Base-by-base conservation (phyloP, 2,329 filamentous ascomycete species). In the Tolypocladium cylindrosporum region DNA sequence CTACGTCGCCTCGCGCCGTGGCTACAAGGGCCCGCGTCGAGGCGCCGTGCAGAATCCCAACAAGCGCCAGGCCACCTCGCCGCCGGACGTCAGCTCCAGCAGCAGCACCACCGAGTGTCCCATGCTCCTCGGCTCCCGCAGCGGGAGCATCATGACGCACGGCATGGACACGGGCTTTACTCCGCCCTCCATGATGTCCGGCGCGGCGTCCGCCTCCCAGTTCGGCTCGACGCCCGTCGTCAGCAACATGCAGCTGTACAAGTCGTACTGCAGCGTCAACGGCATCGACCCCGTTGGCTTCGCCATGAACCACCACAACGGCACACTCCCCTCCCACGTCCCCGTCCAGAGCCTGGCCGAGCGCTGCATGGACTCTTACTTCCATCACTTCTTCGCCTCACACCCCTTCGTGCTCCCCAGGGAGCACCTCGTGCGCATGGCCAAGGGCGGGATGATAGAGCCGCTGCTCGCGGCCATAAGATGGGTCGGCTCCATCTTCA, bases 1-100 rank as follows among this genome's bases (percentile, higher is more conserved):
- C 66, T 91, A 90, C 68, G 83, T 90, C 54, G 84, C 87, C 51
- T 91, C 88, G 43, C 84, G 88, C 50, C 82, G 89, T 60, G 89
- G 89, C 37, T 90, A 89, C 74, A 90, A 88, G 71, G 86, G 87
- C 16, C 68, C 72, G 61, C 64, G 72, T 62, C 62, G 72, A 74
- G 70, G 66, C 21, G 62, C 68, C n/a, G 63, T 70, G 8, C 71
- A 70, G 59, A 81, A 76, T 64, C 74, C 75, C 11, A 77, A 77
- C 67, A 83, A 81, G 68, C 75, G 76, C 21, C 77, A 79, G 65
- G 74, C 77, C 27, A 77, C 77, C 24, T 76, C 79, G 36, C 67
- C 71, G 16, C 64, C 67, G 16, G 56, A 65, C 27, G 37, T 62
- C 45, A 58, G 58, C 48, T 51, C 48, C 45, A 16, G 60, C 27